Evolutionary conservation across 2,329 filamentous ascomycete genomes (phyloP).

Genomic region (Sporothrix globosa): DNA sequence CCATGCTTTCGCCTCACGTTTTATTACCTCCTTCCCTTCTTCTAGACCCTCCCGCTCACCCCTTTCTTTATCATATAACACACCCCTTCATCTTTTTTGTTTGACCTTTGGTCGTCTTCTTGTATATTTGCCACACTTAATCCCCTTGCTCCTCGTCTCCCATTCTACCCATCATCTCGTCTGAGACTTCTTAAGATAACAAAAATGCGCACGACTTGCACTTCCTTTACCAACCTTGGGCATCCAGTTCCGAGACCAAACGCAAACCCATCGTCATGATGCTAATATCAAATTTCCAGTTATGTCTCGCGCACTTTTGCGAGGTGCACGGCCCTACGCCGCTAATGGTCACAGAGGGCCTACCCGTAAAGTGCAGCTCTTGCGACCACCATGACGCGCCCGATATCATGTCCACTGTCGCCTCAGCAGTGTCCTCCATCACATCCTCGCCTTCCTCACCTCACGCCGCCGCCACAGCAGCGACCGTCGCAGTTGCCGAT

Average conservation of each 20-base stretch:
- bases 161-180: neutral
- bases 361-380: slow-evolving; percentile 62
- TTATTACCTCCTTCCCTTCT: slow-evolving; percentile 13
- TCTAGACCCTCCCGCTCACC: neutral
- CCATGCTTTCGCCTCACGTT: slow-evolving; percentile 21
- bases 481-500: slow-evolving; percentile 49
- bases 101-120: neutral
- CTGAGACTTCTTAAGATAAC: neutral
- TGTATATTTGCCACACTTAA: neutral
- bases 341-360: slow-evolving; percentile 69
- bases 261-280: slow-evolving; percentile 37
- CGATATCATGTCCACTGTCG: slow-evolving; percentile 43
- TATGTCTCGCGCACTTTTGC: slow-evolving; percentile 72
- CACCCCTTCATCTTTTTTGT: slow-evolving; percentile 4
- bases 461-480: slow-evolving; percentile 42
- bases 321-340: slow-evolving; percentile 71
- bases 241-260: slow-evolving; percentile 5
- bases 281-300: slow-evolving; percentile 56
- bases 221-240: neutral
- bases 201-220: neutral
- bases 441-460: slow-evolving; percentile 39
- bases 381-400: slow-evolving; percentile 56
- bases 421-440: slow-evolving; percentile 44
- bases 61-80: neutral
- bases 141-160: neutral